Percentiles rank a stretch among this genome's conserved stretches.
Evolutionary conservation across 78 protist species (phyloP).

Genomic region (Cyanophora paradoxa): DNA sequence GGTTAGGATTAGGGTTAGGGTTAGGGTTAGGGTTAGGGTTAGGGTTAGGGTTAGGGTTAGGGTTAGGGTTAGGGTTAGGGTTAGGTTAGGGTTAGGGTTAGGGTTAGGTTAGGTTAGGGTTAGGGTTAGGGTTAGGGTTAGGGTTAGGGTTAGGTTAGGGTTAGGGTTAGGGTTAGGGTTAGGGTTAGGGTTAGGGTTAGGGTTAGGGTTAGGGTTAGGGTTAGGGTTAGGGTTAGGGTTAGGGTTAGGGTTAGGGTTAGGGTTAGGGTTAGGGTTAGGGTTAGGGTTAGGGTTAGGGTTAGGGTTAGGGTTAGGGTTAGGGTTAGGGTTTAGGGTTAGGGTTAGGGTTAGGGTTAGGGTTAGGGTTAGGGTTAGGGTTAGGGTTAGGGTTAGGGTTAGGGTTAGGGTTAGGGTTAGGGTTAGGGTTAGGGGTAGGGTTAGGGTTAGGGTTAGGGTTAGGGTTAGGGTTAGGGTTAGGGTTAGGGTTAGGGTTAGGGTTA

Average conservation of each 20-base stretch:
- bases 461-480: not conserved
- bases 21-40: slow-evolving; percentile 12
- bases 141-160: too few species aligned
- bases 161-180: slow-evolving; percentile 12
- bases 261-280: slow-evolving; percentile 13
- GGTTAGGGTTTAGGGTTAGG: slow-evolving; percentile 18
- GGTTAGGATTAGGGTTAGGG: slow-evolving; percentile 20
- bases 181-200: slow-evolving; percentile 14
- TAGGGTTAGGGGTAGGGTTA: too few species aligned
- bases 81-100: too few species aligned
- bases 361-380: slow-evolving; percentile 20
- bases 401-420: not conserved
- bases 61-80: slow-evolving; percentile 21
- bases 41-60: not conserved
- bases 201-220: slow-evolving; percentile 25
- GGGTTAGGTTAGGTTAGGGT: slow-evolving; percentile 18
- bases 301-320: slow-evolving; percentile 12
- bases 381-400: slow-evolving; percentile 3
- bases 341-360: slow-evolving; percentile 27
- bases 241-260: not conserved
- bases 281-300: slow-evolving; percentile 10
- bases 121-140: slow-evolving; percentile 19
- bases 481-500: slow-evolving; percentile 7
- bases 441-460: not conserved
- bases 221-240: slow-evolving; percentile 21